Conservation (phyloP, 2,329 filamentous ascomycete species). For the Chrysosporium keratinophilum region DNA sequence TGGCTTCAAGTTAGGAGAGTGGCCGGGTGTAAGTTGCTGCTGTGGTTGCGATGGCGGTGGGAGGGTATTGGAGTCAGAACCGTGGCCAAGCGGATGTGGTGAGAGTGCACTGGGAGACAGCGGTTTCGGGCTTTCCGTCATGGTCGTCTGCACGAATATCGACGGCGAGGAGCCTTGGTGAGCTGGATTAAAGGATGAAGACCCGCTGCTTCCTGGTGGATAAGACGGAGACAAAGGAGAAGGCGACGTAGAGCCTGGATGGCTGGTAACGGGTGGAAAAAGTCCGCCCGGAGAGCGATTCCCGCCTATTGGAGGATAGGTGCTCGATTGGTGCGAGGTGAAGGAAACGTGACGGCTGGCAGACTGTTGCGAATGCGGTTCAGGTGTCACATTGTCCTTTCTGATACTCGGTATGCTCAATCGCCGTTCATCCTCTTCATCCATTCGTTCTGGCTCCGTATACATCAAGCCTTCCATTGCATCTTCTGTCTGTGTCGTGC, state of each 20-base stretch:
- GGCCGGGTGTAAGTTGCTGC: constrained; percentile 22
- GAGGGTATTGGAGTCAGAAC: constrained; percentile 24
- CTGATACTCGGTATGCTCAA: constrained; percentile 59
- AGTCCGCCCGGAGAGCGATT: constrained; percentile 45
- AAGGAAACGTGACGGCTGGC: constrained; percentile 32
- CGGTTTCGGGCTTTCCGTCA: constrained; percentile 82
- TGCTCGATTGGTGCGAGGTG: constrained; percentile 59
- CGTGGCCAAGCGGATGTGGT: constrained; percentile 31
- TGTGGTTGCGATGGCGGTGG: constrained; percentile 27
- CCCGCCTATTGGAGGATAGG: constrained; percentile 62
- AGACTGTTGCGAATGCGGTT: constrained; percentile 10
- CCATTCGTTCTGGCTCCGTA: constrained; percentile 41
- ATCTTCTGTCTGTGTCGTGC: constrained; percentile 39
- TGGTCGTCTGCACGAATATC: constrained; percentile 60
- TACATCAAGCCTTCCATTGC: constrained; percentile 56
- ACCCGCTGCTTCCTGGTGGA: constrained; percentile 25
- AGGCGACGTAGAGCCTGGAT: constrained; percentile 46
- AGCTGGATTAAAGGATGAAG: constrained; percentile 31
- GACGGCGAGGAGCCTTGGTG: constrained; percentile 38
- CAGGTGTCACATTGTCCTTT: constrained; percentile 48
- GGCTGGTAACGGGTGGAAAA: constrained; percentile 53
- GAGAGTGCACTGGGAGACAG: constrained; percentile 43
- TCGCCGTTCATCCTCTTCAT: constrained; percentile 41
- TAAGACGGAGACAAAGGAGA: constrained; percentile 43
- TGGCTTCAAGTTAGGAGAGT: constrained; percentile 36